Evolutionary conservation across 139 green algal species (phyloP).

Genomic region (Chlamydomonas eustigma): DNA sequence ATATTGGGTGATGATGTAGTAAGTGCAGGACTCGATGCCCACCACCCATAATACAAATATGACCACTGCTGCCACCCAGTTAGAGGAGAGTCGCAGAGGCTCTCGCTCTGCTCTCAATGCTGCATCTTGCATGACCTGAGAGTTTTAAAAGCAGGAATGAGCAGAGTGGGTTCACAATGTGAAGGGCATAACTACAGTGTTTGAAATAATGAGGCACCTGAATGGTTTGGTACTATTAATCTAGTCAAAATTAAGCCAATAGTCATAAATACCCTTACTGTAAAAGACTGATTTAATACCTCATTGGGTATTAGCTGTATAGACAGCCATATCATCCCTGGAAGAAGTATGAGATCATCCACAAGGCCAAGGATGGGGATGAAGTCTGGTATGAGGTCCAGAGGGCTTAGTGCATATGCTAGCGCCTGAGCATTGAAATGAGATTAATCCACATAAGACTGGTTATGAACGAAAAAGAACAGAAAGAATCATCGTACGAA

Average conservation of each 20-base stretch:
- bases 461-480: too few species aligned
- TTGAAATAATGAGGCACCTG: not conserved
- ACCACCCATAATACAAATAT: not conserved
- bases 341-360: slow-evolving; percentile 59
- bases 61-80: not conserved
- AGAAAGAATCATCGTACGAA: too few species aligned
- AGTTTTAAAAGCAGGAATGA: not conserved
- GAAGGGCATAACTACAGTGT: not conserved
- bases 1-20: not conserved
- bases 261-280: not conserved
- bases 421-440: not conserved
- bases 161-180: not conserved
- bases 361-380: slow-evolving; percentile 41
- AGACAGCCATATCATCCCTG: slow-evolving; percentile 27
- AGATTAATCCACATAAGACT: too few species aligned
- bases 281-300: not conserved
- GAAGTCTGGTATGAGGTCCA: slow-evolving; percentile 63
- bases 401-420: slow-evolving; percentile 21
- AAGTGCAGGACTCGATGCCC: not conserved
- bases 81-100: not conserved
- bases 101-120: not conserved
- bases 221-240: not conserved
- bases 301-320: slow-evolving; percentile 31
- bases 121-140: not conserved
- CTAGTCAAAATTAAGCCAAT: not conserved